phyloP scores from a whole-genome alignment of 2,329 filamentous ascomycete species.

The Chrysosporium queenslandicum region DNA sequence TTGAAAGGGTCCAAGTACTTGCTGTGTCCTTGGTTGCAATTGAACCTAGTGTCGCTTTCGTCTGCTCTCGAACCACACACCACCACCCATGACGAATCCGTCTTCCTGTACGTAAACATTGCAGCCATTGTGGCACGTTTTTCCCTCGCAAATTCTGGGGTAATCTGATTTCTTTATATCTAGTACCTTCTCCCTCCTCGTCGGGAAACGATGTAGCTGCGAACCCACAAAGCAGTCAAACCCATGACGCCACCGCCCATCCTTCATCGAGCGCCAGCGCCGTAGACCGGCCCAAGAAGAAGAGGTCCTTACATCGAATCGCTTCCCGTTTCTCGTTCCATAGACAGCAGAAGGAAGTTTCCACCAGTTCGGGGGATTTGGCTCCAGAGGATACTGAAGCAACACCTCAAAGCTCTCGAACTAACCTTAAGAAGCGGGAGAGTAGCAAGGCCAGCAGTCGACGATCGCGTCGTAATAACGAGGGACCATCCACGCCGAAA shows the following conservation, averaged over 20 bases:
- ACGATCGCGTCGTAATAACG: conserved; percentile 30
- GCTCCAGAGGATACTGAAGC: conserved; percentile 41
- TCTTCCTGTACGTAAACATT: conserved; percentile 3
- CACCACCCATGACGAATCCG: conserved; percentile 7
- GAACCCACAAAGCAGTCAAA: not conserved
- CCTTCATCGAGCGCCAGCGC: conserved; percentile 2
- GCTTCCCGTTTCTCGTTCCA: conserved; percentile 33
- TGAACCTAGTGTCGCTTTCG: not conserved
- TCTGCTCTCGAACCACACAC: not conserved
- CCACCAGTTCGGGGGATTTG: conserved; percentile 28
- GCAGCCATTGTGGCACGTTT: not conserved
- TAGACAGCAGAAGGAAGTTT: conserved; percentile 27
- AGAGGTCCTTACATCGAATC: conserved; percentile 29
- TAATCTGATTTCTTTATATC: not conserved
- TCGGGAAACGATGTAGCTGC: conserved; percentile 5
- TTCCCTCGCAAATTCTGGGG: too few relatives aligned
- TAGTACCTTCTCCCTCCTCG: conserved; percentile 8
- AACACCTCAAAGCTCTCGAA: conserved; percentile 44
- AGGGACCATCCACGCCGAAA: conserved; percentile 12
- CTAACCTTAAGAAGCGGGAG: conserved; percentile 41
- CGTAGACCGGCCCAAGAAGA: conserved; percentile 28
- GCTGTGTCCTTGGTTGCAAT: too few relatives aligned
- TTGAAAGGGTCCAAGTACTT: not conserved
- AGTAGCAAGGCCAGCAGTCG: conserved; percentile 56
- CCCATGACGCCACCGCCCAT: not conserved